Base-by-base conservation (phyloP, 441 rosid genomes). In the Aleurites moluccanus region DNA sequence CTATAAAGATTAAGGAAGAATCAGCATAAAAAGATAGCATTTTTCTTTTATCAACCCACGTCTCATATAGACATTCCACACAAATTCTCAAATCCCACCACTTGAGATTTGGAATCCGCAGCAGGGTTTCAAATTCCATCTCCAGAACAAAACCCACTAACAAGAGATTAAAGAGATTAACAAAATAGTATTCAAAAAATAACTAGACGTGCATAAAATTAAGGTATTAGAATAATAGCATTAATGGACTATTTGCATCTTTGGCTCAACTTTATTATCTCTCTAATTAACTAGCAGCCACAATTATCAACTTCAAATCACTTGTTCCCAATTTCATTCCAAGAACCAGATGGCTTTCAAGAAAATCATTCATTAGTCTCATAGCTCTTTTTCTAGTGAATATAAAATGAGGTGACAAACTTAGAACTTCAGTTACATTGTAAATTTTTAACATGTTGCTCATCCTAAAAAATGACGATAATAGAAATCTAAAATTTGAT, bases 401-500 rank as follows among this genome's bases (percentile, higher is more conserved):
- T 74, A 80, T 40, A 73, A 45, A 15, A 45, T 13, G 50, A 69
- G 71, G 55, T 59, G n/a, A 62, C 67, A 75, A n/a, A n/a, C n/a
- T n/a, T n/a, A n/a, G n/a, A n/a, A n/a, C n/a, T n/a, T n/a, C n/a
- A n/a, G n/a, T n/a, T 77, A 75, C 79, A 77, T 75, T 76, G 82
- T 80, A 78, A 83, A 25, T 81, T 72, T 38, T 45, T 42, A 81
- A 67, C 75, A 78, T 67, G 78, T 79, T 75, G 70, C 79, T 80
- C 83, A 70, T 49, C 80, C 75, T 49, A 62, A 62, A 61, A 49
- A 62, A n/a, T 80, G 66, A 77, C 75, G 61, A 76, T 72, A 83
- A 82, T 81, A 78, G 80, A 86, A 70, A 80, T 78, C 78, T 82
- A 45, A 80, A 79, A 23, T 68, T 64, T 77, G 73, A 78, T 81